phyloP scores from a whole-genome alignment of 768 basidiomycete species.

The Tylopilus sp. region DNA sequence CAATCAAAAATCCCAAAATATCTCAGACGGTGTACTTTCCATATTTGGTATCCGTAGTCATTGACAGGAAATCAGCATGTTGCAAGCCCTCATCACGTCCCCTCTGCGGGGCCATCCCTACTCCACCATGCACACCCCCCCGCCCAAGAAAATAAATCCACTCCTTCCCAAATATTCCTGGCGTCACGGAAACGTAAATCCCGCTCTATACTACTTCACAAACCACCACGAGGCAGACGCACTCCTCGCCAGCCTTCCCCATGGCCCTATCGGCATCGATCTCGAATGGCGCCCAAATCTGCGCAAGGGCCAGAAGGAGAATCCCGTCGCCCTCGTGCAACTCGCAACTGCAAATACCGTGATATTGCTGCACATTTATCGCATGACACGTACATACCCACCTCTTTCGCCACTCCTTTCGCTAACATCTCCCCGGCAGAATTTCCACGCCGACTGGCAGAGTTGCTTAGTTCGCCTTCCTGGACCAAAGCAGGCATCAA shows the following conservation, averaged over 20 bases:
- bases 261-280: conserved; percentile 58
- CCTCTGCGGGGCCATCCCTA: conserved; percentile 4
- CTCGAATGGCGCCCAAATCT: conserved; percentile 75
- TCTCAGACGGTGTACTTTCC: neutral
- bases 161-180: conserved; percentile 19
- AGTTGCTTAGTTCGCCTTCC: conserved; percentile 50
- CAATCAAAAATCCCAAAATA: conserved; percentile 23
- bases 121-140: conserved; percentile 5
- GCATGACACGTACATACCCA: conserved; percentile 46
- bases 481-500: conserved; percentile 69
- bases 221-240: conserved; percentile 30
- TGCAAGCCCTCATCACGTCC: neutral
- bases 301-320: conserved; percentile 49
- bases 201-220: conserved; percentile 31
- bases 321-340: conserved; percentile 73
- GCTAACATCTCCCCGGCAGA: conserved; percentile 32
- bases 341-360: conserved; percentile 55
- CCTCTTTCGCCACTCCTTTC: neutral
- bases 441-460: conserved; percentile 49
- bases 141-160: neutral
- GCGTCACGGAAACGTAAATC: conserved; percentile 8
- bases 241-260: conserved; percentile 17
- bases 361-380: conserved; percentile 61
- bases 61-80: neutral
- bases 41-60: conserved; percentile 13